A percentile compares a stretch with the other conserved stretches of the same genome.
Evolutionary conservation across 345 rosid genomes (phyloP).

Genomic region (Garcia nutans): DNA sequence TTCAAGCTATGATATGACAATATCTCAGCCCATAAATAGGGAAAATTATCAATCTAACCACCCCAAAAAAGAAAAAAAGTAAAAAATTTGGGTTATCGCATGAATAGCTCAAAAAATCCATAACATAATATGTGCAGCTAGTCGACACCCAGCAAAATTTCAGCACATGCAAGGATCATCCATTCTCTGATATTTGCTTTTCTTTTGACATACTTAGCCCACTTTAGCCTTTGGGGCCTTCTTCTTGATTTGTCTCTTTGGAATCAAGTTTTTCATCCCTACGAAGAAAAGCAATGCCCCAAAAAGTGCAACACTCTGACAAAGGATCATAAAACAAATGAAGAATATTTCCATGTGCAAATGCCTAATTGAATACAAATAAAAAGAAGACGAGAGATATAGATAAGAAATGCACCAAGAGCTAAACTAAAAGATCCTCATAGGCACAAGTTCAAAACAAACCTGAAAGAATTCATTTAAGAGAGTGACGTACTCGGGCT

Average conservation of each 20-base stretch:
- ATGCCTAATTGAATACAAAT: neutral
- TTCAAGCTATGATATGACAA: constrained; percentile 6
- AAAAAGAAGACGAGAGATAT: neutral
- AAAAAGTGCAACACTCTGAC: constrained; percentile 74
- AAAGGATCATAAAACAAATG: constrained; percentile 10
- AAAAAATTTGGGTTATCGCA: constrained; percentile 1
- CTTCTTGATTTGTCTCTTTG: constrained; percentile 63
- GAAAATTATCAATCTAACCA: neutral
- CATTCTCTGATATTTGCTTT: neutral
- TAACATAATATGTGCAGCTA: constrained; percentile 4
- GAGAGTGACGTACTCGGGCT: constrained; percentile 44
- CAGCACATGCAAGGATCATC: constrained; percentile 6
- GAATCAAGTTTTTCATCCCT: constrained; percentile 81
- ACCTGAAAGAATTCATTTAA: constrained; percentile 72
- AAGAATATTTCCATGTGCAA: neutral
- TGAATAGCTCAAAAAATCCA: constrained; percentile 3
- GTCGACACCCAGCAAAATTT: constrained; percentile 1
- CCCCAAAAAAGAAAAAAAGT: neutral
- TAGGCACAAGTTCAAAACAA: constrained; percentile 4
- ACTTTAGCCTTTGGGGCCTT: constrained; percentile 31
- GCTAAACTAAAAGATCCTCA: neutral
- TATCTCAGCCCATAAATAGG: neutral
- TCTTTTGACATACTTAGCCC: constrained; percentile 5
- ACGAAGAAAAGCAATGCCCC: constrained; percentile 85
- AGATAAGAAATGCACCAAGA: neutral